Conservation (phyloP, 1,284 basidiomycete species). For the Apiotrichum gracile region DNA sequence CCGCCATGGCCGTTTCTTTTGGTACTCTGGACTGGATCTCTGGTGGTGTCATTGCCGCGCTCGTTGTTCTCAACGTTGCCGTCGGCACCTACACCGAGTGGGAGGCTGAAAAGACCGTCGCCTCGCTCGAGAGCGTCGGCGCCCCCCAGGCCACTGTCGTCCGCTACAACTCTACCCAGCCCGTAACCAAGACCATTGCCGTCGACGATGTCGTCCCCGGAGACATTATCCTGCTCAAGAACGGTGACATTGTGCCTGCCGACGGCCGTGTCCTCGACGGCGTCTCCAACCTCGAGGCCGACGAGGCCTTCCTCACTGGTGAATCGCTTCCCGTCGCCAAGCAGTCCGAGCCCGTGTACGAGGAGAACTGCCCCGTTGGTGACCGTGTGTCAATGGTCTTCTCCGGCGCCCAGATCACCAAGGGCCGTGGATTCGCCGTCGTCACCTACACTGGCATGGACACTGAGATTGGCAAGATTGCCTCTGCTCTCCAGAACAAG, state of each 20-base stretch:
- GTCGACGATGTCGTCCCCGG: constrained; percentile 60
- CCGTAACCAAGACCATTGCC: constrained; percentile 50
- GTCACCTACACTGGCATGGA: constrained; percentile 61
- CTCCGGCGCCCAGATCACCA: constrained; percentile 59
- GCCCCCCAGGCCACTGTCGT: constrained; percentile 61
- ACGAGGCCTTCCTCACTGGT: constrained; percentile 65
- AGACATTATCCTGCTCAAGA: constrained; percentile 56
- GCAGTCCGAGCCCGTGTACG: constrained; percentile 48
- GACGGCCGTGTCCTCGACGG: constrained; percentile 53
- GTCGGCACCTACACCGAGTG: constrained; percentile 48
- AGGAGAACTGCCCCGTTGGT: constrained; percentile 52
- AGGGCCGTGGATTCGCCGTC: constrained; percentile 59
- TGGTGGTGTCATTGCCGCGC: constrained; percentile 60
- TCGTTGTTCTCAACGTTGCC: constrained; percentile 56
- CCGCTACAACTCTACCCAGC: constrained; percentile 36
- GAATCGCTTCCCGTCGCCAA: constrained; percentile 64
- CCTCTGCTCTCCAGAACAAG: constrained; percentile 49
- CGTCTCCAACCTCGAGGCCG: constrained; percentile 53
- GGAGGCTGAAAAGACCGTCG: constrained; percentile 50
- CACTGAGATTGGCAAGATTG: constrained; percentile 61
- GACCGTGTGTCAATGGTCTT: constrained; percentile 48
- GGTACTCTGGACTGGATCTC: constrained; percentile 60
- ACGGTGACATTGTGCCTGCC: constrained; percentile 59
- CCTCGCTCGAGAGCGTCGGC: constrained; percentile 47
- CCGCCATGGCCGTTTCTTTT: constrained; percentile 61